Percentiles rank a stretch among this genome's conserved stretches.
Evolutionary conservation across 495 filamentous ascomycete species (phyloP).

Genomic region (Pyrenopolyporus hunteri): DNA sequence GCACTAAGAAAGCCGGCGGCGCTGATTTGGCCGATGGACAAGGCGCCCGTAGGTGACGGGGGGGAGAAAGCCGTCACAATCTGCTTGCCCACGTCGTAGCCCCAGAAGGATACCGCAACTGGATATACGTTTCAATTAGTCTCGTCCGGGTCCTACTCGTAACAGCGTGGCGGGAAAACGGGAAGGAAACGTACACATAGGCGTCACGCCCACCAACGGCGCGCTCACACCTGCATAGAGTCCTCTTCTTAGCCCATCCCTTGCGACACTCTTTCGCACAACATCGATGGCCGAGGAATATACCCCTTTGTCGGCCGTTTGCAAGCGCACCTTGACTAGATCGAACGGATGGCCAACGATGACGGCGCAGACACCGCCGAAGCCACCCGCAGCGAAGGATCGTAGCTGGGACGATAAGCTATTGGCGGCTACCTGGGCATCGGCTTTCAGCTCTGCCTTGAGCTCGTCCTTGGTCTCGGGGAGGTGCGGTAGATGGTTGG

Average conservation of each 20-base stretch:
- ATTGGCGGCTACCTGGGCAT: slow-evolving; percentile 53
- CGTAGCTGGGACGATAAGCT: slow-evolving; percentile 63
- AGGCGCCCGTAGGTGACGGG: slow-evolving; percentile 67
- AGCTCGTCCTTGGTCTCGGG: slow-evolving; percentile 59
- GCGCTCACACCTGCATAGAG: slow-evolving; percentile 97
- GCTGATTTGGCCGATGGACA: slow-evolving; percentile 86
- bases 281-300: slow-evolving; percentile 92
- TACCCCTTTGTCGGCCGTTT: slow-evolving; percentile 93
- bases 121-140: neutral
- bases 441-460: slow-evolving; percentile 56
- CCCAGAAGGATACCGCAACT: slow-evolving; percentile 99
- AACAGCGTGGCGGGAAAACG: neutral
- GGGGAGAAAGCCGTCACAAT: slow-evolving; percentile 74
- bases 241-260: slow-evolving; percentile 82
- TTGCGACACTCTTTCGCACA: slow-evolving; percentile 81
- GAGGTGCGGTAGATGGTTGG: slow-evolving; percentile 56
- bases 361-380: slow-evolving; percentile 92
- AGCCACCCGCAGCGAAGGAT: slow-evolving; percentile 86
- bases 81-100: slow-evolving; percentile 92
- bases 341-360: slow-evolving; percentile 96
- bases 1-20: slow-evolving; percentile 97
- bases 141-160: neutral
- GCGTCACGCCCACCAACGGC: slow-evolving; percentile 92
- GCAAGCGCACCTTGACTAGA: slow-evolving; percentile 93
- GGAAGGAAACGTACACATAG: slow-evolving; percentile 81